A percentile compares a stretch with the other conserved stretches of the same genome.
Evolutionary conservation across 2,329 filamentous ascomycete genomes (phyloP).

Genomic region (Pseudogymnoascus sp.): DNA sequence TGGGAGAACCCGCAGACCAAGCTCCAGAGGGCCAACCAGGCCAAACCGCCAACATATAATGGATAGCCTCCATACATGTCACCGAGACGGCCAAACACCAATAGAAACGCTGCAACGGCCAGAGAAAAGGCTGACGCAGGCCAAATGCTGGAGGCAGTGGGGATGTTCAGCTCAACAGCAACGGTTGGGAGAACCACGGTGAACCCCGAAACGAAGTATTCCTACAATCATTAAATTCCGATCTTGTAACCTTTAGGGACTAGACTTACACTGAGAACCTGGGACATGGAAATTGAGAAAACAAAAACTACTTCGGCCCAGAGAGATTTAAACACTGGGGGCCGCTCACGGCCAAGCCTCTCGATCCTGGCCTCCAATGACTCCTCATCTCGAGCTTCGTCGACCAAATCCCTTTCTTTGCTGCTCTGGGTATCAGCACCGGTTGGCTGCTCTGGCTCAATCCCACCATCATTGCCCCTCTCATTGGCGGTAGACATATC

Average conservation of each 20-base stretch:
- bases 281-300: conserved; percentile 51
- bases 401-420: background rate
- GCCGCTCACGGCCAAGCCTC: conserved; percentile 48
- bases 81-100: conserved; percentile 53
- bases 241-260: background rate
- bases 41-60: conserved; percentile 50
- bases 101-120: conserved; percentile 46
- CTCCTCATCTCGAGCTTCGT: conserved; percentile 19
- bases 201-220: conserved; percentile 67
- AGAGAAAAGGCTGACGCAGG: conserved; percentile 53
- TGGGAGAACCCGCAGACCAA: conserved; percentile 61
- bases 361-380: conserved; percentile 35
- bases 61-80: conserved; percentile 56
- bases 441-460: background rate
- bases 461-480: background rate
- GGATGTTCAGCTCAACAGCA: conserved; percentile 53
- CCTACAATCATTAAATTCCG: conserved; percentile 29
- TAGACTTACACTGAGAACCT: conserved; percentile 42
- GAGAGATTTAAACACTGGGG: conserved; percentile 41
- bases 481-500: background rate
- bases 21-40: conserved; percentile 62
- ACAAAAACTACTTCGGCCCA: conserved; percentile 51
- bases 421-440: background rate
- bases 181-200: conserved; percentile 63
- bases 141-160: conserved; percentile 53